These are phyloP conservation scores for Pseudopithomyces chartarum DNA, from an alignment of 2,329 filamentous ascomycete species.

Conservation along the genomic window DNA sequence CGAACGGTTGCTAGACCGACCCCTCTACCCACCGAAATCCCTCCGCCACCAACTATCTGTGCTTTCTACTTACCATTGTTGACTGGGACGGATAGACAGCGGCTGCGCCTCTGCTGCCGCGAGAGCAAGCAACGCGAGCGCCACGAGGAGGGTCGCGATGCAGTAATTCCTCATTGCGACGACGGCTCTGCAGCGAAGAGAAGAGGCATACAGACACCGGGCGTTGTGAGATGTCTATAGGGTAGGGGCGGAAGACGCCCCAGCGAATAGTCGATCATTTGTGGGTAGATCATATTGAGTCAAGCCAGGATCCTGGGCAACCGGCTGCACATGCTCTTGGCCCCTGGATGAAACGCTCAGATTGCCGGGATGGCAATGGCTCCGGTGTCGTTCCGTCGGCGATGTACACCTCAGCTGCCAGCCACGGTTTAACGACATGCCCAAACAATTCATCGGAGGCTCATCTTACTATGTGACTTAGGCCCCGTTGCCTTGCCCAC, in stretches of 20 bases:
- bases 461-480: background rate
- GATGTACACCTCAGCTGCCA: background rate
- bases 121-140: background rate
- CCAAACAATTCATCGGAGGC: background rate
- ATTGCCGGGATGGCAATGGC: background rate
- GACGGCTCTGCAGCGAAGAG: background rate
- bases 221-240: too few species aligned
- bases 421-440: background rate
- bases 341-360: background rate
- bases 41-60: background rate
- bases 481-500: background rate
- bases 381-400: background rate
- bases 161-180: background rate
- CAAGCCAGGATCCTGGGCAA: background rate
- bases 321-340: background rate
- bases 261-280: background rate
- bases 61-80: background rate
- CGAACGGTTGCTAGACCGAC: too few species aligned
- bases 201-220: background rate
- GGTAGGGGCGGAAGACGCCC: background rate
- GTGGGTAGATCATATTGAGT: background rate
- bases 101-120: background rate
- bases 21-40: background rate
- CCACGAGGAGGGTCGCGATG: background rate
- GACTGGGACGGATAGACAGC: constrained; percentile 1